A percentile compares a stretch with the other conserved stretches of the same genome.
phyloP scores from a whole-genome alignment of 805 yeast species.

The Saccharomycopsis sp. region DNA sequence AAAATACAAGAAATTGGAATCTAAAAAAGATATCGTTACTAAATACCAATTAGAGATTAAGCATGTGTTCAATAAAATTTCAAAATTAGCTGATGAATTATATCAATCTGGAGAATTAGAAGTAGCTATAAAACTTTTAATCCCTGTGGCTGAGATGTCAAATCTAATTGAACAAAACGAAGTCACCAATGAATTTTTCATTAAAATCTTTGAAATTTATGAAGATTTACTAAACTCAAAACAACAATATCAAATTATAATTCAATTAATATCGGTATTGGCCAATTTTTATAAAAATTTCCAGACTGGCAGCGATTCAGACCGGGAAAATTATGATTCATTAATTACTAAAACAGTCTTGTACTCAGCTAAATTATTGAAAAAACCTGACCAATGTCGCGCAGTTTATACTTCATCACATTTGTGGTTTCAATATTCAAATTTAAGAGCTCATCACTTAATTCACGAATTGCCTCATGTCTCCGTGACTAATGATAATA shows the following conservation, averaged over 20 bases:
- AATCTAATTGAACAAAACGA: conserved; percentile 70
- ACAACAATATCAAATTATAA: conserved; percentile 36
- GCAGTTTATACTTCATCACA: conserved; percentile 85
- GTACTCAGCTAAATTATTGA: conserved; percentile 80
- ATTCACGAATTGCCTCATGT: conserved; percentile 33
- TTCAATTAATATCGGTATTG: conserved; percentile 18
- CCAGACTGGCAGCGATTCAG: conserved; percentile 20
- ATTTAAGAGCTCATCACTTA: conserved; percentile 1
- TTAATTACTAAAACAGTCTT: conserved; percentile 80
- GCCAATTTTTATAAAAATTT: conserved; percentile 18
- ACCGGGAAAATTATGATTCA: conserved; percentile 67
- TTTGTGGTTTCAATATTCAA: conserved; percentile 46
- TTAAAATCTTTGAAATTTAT: conserved; percentile 78
- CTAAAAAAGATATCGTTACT: conserved; percentile 22
- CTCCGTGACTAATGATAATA: conserved; percentile 46
- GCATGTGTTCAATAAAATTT: conserved; percentile 64
- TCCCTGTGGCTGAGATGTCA: conserved; percentile 67
- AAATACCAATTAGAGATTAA: conserved; percentile 28
- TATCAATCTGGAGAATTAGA: conserved; percentile 35
- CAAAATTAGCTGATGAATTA: conserved; percentile 64
- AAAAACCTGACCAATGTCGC: conserved; percentile 92
- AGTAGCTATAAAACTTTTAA: conserved; percentile 37
- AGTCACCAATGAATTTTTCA: conserved; percentile 79
- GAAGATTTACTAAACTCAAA: conserved; percentile 56
- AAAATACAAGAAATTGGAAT: conserved; percentile 24